Percentiles rank a stretch among this genome's conserved stretches.
Conservation (phyloP, 2,329 filamentous ascomycete species). For the Penicillium capsulatum region DNA sequence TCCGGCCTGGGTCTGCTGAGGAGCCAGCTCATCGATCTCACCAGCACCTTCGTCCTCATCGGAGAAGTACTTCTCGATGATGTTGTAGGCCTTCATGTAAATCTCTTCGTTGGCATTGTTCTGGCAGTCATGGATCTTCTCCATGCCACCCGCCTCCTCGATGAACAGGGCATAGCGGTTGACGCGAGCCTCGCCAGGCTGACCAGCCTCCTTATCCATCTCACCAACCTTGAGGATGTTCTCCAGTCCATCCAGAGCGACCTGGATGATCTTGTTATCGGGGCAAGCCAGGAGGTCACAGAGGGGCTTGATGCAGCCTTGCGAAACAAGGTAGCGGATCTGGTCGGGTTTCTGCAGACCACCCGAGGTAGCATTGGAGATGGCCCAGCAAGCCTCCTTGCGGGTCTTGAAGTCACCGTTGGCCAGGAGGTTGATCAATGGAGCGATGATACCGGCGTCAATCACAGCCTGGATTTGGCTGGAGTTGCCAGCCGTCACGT, state of each 20-base stretch:
- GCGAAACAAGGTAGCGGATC: conserved; percentile 87
- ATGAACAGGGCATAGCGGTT: conserved; percentile 98
- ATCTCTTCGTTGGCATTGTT: conserved; percentile 99
- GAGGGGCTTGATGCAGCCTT: conserved; percentile 95
- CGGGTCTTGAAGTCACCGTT: conserved; percentile 98
- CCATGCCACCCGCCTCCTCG: conserved; percentile 97
- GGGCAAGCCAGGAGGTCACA: conserved; percentile 94
- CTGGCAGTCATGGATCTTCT: conserved; percentile 99
- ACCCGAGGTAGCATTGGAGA: conserved; percentile 95
- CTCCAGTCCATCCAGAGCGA: conserved; percentile 93
- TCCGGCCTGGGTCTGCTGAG: conserved; percentile 67
- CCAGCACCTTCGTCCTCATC: conserved; percentile 81
- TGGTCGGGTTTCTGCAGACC: conserved; percentile 98
- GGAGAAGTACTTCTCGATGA: conserved; percentile 99
- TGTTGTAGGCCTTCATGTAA: conserved; percentile 99
- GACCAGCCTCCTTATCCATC: conserved; percentile 85
- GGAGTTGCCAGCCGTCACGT: conserved; percentile 97
- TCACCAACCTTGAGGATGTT: conserved; percentile 99
- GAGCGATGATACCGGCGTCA: conserved; percentile 94
- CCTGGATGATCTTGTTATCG: conserved; percentile 99
- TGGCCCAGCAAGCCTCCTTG: conserved; percentile 99
- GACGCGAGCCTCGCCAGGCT: conserved; percentile 53
- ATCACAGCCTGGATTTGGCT: conserved; percentile 96
- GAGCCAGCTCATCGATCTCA: conserved; percentile 77
- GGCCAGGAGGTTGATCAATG: conserved; percentile 89